Evolutionary conservation across 352 stramenopile genomes (phyloP), one percentile per base, ranked within the genome.

Genomic region (Phytophthora foliorum): DNA sequence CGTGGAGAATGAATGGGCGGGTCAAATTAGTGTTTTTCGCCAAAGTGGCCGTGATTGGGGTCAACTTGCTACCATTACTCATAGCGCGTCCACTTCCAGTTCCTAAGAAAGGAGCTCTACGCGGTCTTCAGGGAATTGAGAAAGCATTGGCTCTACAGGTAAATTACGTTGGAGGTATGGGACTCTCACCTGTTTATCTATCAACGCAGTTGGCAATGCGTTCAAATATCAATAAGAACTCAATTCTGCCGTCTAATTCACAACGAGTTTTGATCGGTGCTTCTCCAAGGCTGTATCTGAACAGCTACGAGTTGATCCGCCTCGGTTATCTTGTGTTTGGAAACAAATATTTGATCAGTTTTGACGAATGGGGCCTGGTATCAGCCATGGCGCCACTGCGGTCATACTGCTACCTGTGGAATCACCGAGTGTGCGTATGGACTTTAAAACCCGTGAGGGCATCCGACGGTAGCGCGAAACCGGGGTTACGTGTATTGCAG

Each of bases 1-100:
- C 74, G n/a, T 55, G 77, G 14, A 58, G 77, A 1, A 64, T 82
- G 38, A 77, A 81, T 60, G 77, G 77, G 1, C 75, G 75, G 5
- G 52, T 81, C n/a, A 29, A 27, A 2, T 19, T 52, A 2, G 32
- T 85, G 0, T 68, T 81, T 13, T 51, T 49, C 32, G 29, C 42
- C 10, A 84, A 84, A 45, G 14, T 81, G 0, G 16, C 60, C 5
- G 6, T 84, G n/a, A 32, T 84, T 2, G 67, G 39, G 2, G 8
- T 78, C 10, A 84, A 81, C 49, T 32, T 81, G 1, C 3, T 81
- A 0, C 67, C 66, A 4, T 39, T 81, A 24, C 7, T 75, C 3
- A 22, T 73, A 50, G 29, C 39, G n/a, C 71, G 17, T 25, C 49
- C 59, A 51, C 64, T 69, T 52, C 45, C 31, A 4, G 34, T 53